Evolutionary conservation across 2,329 filamentous ascomycete genomes (phyloP).

Genomic region (Bipolaris zeicola): DNA sequence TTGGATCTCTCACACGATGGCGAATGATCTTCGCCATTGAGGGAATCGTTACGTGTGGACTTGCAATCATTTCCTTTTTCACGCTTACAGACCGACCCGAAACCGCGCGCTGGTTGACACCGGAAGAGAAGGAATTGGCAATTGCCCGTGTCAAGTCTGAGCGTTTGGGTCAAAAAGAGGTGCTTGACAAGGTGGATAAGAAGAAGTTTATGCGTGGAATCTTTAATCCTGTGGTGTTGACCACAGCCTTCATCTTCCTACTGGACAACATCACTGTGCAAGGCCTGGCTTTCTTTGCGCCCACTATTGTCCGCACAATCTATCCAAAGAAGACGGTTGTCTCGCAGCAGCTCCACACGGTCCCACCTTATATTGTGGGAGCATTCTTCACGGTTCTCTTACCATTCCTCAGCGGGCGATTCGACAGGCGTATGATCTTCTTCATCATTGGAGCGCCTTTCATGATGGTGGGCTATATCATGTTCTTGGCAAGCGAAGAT

Average conservation of each 20-base stretch:
- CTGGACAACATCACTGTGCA: conserved; percentile 74
- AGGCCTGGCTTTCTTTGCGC: conserved; percentile 71
- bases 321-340: conserved; percentile 65
- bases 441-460: conserved; percentile 65
- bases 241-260: conserved; percentile 64
- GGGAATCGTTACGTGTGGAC: conserved; percentile 65
- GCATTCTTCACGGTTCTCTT: conserved; percentile 69
- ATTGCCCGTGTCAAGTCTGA: conserved; percentile 72
- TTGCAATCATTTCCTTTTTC: conserved; percentile 66
- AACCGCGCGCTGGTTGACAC: conserved; percentile 68
- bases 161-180: conserved; percentile 64
- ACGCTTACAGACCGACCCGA: conserved; percentile 72
- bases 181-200: conserved; percentile 67
- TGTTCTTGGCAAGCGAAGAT: conserved; percentile 65
- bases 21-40: conserved; percentile 76
- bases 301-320: conserved; percentile 72
- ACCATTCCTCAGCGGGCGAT: conserved; percentile 65
- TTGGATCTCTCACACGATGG: conserved; percentile 65
- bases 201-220: conserved; percentile 67
- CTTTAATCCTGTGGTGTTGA: conserved; percentile 65
- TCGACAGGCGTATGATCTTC: conserved; percentile 65
- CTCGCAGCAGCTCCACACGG: conserved; percentile 70
- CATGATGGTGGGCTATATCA: conserved; percentile 70
- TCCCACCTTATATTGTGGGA: conserved; percentile 72
- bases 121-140: conserved; percentile 70